A percentile compares a stretch with the other conserved stretches of the same genome.
phyloP scores from a whole-genome alignment of 306 rosid species.

The Sophora flavescens region DNA sequence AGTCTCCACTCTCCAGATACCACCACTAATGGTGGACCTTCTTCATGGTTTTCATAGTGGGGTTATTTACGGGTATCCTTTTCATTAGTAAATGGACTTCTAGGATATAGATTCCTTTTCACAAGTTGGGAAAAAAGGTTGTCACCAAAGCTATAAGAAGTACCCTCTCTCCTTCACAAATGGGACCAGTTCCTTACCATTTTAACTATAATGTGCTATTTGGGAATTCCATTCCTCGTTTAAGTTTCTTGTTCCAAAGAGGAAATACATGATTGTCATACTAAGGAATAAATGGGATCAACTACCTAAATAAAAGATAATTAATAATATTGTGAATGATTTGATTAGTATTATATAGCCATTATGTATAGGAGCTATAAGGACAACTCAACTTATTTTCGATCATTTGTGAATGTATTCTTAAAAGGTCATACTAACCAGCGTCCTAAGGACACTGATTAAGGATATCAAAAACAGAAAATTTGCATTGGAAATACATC shows the following conservation, averaged over 20 bases:
- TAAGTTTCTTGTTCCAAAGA: slow-evolving; percentile 3
- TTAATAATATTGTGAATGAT: background rate
- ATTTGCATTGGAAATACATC: no score
- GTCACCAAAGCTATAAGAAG: background rate
- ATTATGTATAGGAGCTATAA: background rate
- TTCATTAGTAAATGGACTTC: background rate
- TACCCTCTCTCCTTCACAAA: background rate
- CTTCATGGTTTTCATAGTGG: background rate
- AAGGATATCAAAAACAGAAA: no score
- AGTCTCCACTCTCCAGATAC: background rate
- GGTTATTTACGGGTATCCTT: slow-evolving; percentile 34
- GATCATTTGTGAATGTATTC: no score
- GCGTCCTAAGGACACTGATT: no score
- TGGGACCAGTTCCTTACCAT: slow-evolving; percentile 11
- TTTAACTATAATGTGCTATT: background rate
- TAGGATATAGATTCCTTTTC: no score
- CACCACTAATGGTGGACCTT: slow-evolving; percentile 20
- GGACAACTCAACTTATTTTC: background rate
- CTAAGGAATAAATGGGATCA: background rate
- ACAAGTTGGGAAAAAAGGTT: no score
- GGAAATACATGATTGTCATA: background rate
- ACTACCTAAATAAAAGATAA: background rate
- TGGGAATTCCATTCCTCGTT: background rate
- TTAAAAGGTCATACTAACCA: no score
- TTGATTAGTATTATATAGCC: background rate